phyloP scores from a whole-genome alignment of 305 asterid genomes.

The Salvia sclarea region DNA sequence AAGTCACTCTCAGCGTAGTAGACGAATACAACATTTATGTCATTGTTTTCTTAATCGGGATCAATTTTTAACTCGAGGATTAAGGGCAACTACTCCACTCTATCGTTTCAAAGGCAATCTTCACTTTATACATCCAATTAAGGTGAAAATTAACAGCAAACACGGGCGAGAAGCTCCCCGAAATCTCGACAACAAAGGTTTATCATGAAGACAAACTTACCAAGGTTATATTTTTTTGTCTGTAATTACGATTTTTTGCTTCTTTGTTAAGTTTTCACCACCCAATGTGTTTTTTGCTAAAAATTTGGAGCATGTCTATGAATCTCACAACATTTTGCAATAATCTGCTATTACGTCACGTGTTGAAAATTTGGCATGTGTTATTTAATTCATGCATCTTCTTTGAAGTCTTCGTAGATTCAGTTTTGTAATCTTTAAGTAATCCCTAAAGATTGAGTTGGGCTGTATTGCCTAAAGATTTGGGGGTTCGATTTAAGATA shows the following conservation, averaged over 20 bases:
- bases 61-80: too few species aligned
- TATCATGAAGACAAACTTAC: background rate
- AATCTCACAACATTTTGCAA: conserved; percentile 6
- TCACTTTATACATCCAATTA: conserved; percentile 3
- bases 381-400: background rate
- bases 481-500: too few species aligned
- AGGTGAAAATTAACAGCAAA: conserved; percentile 18
- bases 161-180: background rate
- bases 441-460: too few species aligned
- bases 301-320: conserved; percentile 6
- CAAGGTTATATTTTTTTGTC: background rate
- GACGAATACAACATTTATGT: too few species aligned
- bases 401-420: background rate
- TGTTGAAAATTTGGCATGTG: background rate
- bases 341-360: background rate
- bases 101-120: background rate
- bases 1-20: too few species aligned
- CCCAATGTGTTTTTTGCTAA: background rate
- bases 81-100: too few species aligned
- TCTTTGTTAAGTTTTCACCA: background rate
- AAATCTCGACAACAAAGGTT: background rate
- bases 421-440: background rate
- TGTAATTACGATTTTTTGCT: background rate
- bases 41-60: too few species aligned
- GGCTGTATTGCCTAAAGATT: too few species aligned